Base-by-base conservation (phyloP, 1,139 yeast genomes). In the Yamadazyma diospyri region DNA sequence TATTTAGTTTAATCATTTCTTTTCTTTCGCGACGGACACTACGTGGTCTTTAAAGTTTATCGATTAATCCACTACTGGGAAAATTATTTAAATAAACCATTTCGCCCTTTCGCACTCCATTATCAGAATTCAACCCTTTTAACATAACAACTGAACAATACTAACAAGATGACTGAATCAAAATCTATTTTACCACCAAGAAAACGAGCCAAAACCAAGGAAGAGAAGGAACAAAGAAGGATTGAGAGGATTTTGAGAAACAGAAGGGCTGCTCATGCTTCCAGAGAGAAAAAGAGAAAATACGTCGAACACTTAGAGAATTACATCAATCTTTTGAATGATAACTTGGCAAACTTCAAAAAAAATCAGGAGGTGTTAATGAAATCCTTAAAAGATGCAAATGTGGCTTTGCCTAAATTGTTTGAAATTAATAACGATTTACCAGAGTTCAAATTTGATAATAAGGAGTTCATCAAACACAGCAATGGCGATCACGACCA, bases 211-310 rank as follows among this genome's bases (percentile, higher is more conserved):
- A 87, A 85, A 68, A 92, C 98, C 26, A 78, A 85, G 50, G 97
- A 89, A 60, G 98, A 92, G 64, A 92, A 89, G 65, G 97, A 92
- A 61, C 97, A 89, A 61, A 81, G 98, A 43, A 76, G 96, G 35
- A 78, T 89, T 34, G 97, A 92, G 62, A 71, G 98, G 38, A 88
- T 92, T 36, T 70, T 92, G 55, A 76, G 98, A 55, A 92, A 92
- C 59, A 78, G 98, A 51, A 83, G 92, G 55, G 97, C 98, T 16
- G 98, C 98, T 29, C 97, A 92, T 57, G 95, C 95, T 30, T 85
- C 95, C 20, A 77, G 98, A 45, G 98, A 92, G 56, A 89, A 89
- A 77, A 92, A 92, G 75, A 77, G 97, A 54, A 78, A 81, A 55
- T 95, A 89, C 56, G 83, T 92, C 40, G 95, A 88, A 58, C 80